phyloP scores from a whole-genome alignment of 192 early-diverging fungal genomes.

The Umbelopsis vinacea region DNA sequence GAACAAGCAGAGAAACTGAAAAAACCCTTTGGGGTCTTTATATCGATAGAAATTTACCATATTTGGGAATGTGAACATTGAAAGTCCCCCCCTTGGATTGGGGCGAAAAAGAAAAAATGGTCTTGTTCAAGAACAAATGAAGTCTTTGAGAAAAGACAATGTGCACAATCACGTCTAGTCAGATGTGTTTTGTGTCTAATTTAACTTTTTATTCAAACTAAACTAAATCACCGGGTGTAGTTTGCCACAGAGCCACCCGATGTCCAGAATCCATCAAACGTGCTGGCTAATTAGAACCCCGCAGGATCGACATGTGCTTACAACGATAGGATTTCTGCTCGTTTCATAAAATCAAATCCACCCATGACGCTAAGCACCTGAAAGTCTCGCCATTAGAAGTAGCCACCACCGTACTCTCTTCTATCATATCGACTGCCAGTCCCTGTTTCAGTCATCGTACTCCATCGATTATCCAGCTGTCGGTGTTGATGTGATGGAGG shows the following conservation, averaged over 20 bases:
- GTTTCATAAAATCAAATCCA: background rate
- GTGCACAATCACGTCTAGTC: background rate
- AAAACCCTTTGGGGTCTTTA: background rate
- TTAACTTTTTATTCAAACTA: slow-evolving; percentile 14
- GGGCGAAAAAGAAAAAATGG: background rate
- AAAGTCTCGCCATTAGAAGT: background rate
- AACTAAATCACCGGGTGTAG: background rate
- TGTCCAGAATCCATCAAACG: slow-evolving; percentile 8
- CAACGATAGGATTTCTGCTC: background rate
- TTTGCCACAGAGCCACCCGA: background rate
- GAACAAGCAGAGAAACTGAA: background rate
- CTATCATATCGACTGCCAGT: slow-evolving; percentile 15
- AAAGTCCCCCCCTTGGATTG: background rate
- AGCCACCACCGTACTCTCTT: background rate
- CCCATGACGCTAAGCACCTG: background rate
- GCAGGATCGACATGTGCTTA: background rate
- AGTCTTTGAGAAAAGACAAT: background rate
- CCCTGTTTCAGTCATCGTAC: slow-evolving; percentile 19
- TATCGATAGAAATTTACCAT: background rate
- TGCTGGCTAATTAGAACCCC: background rate
- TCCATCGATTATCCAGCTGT: background rate
- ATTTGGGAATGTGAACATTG: background rate
- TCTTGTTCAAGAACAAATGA: background rate
- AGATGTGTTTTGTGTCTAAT: slow-evolving; percentile 8
- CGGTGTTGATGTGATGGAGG: background rate